These are phyloP conservation scores for Hydnomerulius pinastri DNA, from an alignment of 768 basidiomycete species.

Conservation along the genomic window DNA sequence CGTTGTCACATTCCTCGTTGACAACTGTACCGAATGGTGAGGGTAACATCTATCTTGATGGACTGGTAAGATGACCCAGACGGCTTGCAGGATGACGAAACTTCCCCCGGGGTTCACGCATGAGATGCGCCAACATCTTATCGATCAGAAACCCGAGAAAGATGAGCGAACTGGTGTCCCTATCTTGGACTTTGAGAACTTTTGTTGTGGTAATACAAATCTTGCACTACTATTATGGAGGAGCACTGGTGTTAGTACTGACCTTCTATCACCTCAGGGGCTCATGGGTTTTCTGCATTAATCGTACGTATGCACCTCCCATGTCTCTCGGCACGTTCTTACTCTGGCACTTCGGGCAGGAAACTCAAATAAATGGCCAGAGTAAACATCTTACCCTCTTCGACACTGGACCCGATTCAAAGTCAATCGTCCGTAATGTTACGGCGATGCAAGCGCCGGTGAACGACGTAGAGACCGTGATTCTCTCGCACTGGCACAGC, in stretches of 20 bases:
- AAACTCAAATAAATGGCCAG: constrained; percentile 54
- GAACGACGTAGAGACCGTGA: constrained; percentile 56
- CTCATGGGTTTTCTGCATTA: constrained; percentile 82
- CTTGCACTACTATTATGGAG: constrained; percentile 28
- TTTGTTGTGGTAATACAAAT: constrained; percentile 73
- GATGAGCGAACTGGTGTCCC: constrained; percentile 56
- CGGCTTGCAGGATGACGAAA: constrained; percentile 64
- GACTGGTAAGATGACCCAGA: neutral
- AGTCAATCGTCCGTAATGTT: constrained; percentile 73
- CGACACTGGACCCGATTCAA: constrained; percentile 82
- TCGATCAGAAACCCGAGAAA: constrained; percentile 44
- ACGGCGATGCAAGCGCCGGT: constrained; percentile 57
- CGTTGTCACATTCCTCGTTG: constrained; percentile 67
- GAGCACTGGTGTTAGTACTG: neutral
- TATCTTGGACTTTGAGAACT: constrained; percentile 69
- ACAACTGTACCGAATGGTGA: constrained; percentile 81
- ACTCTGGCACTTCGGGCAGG: constrained; percentile 35
- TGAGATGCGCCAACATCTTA: constrained; percentile 67
- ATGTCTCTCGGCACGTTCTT: neutral
- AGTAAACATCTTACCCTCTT: constrained; percentile 63
- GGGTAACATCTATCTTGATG: neutral
- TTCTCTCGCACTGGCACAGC: constrained; percentile 81
- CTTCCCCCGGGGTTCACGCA: constrained; percentile 77
- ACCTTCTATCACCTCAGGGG: constrained; percentile 45
- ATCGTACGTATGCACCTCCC: constrained; percentile 51